These are phyloP conservation scores for Candida anglica DNA, from an alignment of 805 yeast species.

Conservation along the genomic window DNA sequence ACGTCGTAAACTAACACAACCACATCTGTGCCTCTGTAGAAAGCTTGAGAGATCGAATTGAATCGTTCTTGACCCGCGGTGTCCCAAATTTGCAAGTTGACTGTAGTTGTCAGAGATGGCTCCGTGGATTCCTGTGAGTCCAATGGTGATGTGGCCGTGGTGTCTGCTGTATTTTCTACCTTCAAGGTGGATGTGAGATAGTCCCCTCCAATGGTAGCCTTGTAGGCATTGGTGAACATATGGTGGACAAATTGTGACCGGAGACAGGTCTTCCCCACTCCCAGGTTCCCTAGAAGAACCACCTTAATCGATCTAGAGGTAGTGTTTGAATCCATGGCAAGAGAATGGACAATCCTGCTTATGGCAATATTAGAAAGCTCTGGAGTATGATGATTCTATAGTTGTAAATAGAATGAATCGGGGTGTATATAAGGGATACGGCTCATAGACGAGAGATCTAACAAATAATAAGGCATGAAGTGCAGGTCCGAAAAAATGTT, in stretches of 20 bases:
- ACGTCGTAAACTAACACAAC: slow-evolving; percentile 52
- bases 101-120: slow-evolving; percentile 6
- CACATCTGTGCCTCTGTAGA: slow-evolving; percentile 57
- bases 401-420: too few species aligned
- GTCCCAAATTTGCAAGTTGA: slow-evolving; percentile 54
- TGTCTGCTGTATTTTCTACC: background rate
- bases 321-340: slow-evolving; percentile 4
- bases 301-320: slow-evolving; percentile 42
- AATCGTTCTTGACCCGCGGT: slow-evolving; percentile 47
- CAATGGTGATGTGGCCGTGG: background rate
- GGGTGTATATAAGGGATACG: too few species aligned
- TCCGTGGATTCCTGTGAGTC: background rate
- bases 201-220: slow-evolving; percentile 60
- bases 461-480: too few species aligned
- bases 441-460: too few species aligned
- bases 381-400: too few species aligned
- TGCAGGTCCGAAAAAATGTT: too few species aligned
- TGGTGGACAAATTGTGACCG: slow-evolving; percentile 54
- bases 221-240: slow-evolving; percentile 50
- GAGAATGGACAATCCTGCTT: too few species aligned
- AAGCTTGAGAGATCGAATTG: slow-evolving; percentile 49
- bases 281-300: slow-evolving; percentile 54
- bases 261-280: slow-evolving; percentile 58
- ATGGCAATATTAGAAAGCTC: too few species aligned
- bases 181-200: slow-evolving; percentile 42